Evolutionary conservation across 345 rosid species (phyloP), one percentile per base, ranked within the genome.

Genomic region (Noccaea bulbosa): DNA sequence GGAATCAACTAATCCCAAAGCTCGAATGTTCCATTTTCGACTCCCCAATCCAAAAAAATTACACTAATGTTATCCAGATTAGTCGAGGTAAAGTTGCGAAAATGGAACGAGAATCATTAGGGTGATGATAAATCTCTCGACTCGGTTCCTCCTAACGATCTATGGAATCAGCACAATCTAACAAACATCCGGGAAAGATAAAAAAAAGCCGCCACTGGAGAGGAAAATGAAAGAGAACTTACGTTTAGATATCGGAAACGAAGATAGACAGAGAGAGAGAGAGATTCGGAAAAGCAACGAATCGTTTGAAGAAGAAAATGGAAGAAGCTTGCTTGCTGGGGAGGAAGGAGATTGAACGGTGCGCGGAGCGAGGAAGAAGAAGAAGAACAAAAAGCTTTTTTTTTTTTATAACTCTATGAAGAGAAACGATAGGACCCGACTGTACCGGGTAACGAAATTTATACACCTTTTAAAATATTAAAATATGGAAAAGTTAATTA

Each of bases 401-500:
- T 66, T 43, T 54, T 54, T 32, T 66, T 66, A 52, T 52, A 66
- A 32, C 50, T 10, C 40, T 10, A 10, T 46, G 54, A 32, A 32
- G 54, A 62, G 54, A 62, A 45, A 41, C 7, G 34, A 34, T 33
- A 16, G 30, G 30, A 27, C 30, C 30, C 30, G 4, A 27, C 30
- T 27, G 4, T 27, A 27, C 30, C 30, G 30, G 30, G 30, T 27
- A 27, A 27, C 30, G 30, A 27, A 27, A 27, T 27, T 27, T 27
- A 27, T 27, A 27, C 30, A 27, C 30, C 30, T 27, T 27, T 27
- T 27, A 27, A 27, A 27, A 27, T 27, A 27, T 27, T 4, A 27
- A 27, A 27, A 27, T 20, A 20, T 27, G 30, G 30, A 27, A 27
- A 27, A 27, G 3, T 27, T 27, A 27, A 27, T 27, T 27, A 27